Evolutionary conservation across 108 stramenopile genomes (phyloP).

Genomic region (Conticribra weissflogii): DNA sequence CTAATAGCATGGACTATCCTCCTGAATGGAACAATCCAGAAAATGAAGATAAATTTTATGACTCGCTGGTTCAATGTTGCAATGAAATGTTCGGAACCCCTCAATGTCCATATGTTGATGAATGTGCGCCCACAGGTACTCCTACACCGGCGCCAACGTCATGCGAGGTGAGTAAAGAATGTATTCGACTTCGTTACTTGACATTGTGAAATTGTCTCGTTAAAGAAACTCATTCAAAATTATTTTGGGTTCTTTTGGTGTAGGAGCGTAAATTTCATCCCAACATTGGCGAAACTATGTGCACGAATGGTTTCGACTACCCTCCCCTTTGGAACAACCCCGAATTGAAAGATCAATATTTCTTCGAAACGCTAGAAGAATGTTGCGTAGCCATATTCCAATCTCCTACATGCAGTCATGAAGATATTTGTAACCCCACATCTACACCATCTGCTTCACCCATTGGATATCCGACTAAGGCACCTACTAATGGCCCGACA

Average conservation of each 20-base stretch:
- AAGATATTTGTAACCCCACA: conserved; percentile 9
- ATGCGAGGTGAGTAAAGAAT: too few species aligned
- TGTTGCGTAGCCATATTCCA: conserved; percentile 8
- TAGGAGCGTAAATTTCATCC: neutral
- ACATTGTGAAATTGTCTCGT: too few species aligned
- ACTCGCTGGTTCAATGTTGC: too few species aligned
- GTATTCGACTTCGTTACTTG: too few species aligned
- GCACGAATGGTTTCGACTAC: conserved; percentile 1
- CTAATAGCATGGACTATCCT: too few species aligned
- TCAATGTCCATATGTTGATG: too few species aligned
- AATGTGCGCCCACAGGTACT: neutral
- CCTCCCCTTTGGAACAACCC: conserved; percentile 5
- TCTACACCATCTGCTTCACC: neutral
- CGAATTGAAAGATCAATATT: neutral
- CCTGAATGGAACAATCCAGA: too few species aligned
- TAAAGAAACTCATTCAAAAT: too few species aligned
- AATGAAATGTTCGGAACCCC: too few species aligned
- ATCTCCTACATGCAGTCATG: neutral
- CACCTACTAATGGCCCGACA: neutral
- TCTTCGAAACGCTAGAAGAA: conserved; percentile 1
- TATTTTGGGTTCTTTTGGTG: too few species aligned
- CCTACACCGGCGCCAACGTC: neutral
- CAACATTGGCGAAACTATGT: neutral
- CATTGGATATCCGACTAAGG: neutral
- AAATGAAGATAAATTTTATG: too few species aligned